Percentiles rank a stretch among this genome's conserved stretches.
Conservation (phyloP, 495 filamentous ascomycete species). For the Recurvomyces mirabilis region DNA sequence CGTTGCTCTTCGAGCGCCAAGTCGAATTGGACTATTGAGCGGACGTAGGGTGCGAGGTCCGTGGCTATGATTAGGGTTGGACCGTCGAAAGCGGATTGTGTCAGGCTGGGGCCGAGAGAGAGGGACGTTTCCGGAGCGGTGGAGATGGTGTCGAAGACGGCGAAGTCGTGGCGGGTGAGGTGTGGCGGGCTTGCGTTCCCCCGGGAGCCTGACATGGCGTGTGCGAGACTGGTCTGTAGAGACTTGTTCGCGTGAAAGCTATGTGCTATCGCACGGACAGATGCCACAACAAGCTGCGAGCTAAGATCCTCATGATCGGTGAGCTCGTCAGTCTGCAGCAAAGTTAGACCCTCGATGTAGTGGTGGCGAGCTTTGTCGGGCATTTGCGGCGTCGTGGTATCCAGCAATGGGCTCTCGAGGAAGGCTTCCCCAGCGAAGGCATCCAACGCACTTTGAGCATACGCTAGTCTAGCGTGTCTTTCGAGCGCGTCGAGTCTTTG, state of each 20-base stretch:
- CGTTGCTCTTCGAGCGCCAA: conserved; percentile 55
- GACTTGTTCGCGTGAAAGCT: no score
- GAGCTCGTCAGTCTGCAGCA: conserved; percentile 44
- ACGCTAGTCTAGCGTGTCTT: conserved; percentile 9
- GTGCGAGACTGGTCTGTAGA: background rate
- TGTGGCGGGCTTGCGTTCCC: background rate
- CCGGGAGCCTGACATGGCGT: background rate
- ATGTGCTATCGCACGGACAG: background rate
- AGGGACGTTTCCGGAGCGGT: conserved; percentile 31
- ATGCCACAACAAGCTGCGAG: conserved; percentile 13
- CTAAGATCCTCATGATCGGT: conserved; percentile 34
- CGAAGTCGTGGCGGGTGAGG: conserved; percentile 33
- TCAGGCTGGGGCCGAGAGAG: conserved; percentile 29
- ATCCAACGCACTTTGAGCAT: conserved; percentile 29
- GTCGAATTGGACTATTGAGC: conserved; percentile 68
- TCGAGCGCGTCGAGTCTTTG: conserved; percentile 5
- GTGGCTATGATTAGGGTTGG: conserved; percentile 48
- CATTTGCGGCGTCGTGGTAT: conserved; percentile 50
- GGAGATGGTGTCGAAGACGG: conserved; percentile 48
- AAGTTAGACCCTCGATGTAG: conserved; percentile 48
- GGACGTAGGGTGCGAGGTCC: conserved; percentile 77
- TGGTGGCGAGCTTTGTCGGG: conserved; percentile 49
- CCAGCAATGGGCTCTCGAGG: conserved; percentile 30
- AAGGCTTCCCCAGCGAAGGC: conserved; percentile 17
- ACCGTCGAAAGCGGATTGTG: conserved; percentile 60